These are phyloP conservation scores for Coprinopsis sp. DNA, from an alignment of 768 basidiomycete genomes.

Conservation along the genomic window DNA sequence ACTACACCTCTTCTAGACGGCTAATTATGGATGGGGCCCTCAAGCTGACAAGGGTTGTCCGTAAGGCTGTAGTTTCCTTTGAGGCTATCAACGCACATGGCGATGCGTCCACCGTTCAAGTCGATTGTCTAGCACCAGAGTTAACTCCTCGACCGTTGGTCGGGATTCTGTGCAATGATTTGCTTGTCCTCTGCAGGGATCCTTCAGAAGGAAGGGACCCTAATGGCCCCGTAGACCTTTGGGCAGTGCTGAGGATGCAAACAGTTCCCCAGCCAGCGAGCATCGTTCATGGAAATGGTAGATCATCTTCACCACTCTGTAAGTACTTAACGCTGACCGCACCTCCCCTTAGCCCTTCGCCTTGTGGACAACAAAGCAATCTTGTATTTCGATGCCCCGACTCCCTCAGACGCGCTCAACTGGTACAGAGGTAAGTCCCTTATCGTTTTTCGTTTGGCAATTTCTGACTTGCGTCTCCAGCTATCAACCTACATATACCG, in stretches of 20 bases:
- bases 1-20: slow-evolving; percentile 44
- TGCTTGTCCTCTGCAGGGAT: slow-evolving; percentile 88
- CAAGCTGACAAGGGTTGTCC: slow-evolving; percentile 83
- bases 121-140: slow-evolving; percentile 88
- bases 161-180: slow-evolving; percentile 88
- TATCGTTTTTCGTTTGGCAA: neutral
- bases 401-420: slow-evolving; percentile 78
- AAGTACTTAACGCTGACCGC: slow-evolving; percentile 4
- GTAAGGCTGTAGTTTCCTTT: slow-evolving; percentile 76
- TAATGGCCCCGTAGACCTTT: slow-evolving; percentile 77
- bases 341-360: slow-evolving; percentile 56
- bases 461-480: slow-evolving; percentile 32
- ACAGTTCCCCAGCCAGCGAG: slow-evolving; percentile 87
- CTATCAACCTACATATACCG: slow-evolving; percentile 87
- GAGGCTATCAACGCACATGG: slow-evolving; percentile 77
- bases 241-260: slow-evolving; percentile 95
- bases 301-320: slow-evolving; percentile 3
- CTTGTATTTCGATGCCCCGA: slow-evolving; percentile 81
- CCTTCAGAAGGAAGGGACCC: slow-evolving; percentile 78
- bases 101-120: slow-evolving; percentile 76
- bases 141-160: slow-evolving; percentile 73
- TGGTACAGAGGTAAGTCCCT: slow-evolving; percentile 77
- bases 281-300: slow-evolving; percentile 84
- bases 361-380: slow-evolving; percentile 92
- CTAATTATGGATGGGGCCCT: slow-evolving; percentile 91